Evolutionary conservation across 805 yeast species (phyloP), one percentile per base, ranked within the genome.

Genomic region (Lipomyces oligophaga): DNA sequence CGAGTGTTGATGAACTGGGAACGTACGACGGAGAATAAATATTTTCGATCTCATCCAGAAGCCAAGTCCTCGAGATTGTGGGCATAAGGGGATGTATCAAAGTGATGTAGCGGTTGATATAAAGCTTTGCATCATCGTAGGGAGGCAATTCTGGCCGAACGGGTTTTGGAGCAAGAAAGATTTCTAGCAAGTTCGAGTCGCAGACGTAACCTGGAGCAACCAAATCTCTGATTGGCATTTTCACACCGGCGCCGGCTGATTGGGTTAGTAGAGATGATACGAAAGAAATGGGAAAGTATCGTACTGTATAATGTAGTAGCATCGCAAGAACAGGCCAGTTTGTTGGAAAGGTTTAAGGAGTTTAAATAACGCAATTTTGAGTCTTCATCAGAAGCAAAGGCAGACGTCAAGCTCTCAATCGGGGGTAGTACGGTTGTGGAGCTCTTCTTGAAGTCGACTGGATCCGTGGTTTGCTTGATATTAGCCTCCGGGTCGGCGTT

Each of bases 121-220:
- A 47, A n/a, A 35, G 16, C 22, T 47, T 43, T 10, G 53, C 55
- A 19, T 51, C 55, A n/a, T 40, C 53, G 34, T 43, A 47, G 5
- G 55, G 28, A 13, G 52, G 55, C 19, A 47, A 41, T 43, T 51
- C 53, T 31, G 42, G 25, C 16, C 34, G 19, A n/a, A 35, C 16
- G 3, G 47, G 45, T n/a, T 35, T 27, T 11, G 43, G 37, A 16
- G 34, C 5, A 10, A 40, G 8, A 16, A 21, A 42, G 16, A 37
- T 16, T 28, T 46, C 42, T 15, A 50, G 47, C 32, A 50, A 18
- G 25, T 50, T 50, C 19, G 43, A 22, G 13, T 38, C 47, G 21
- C 45, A 47, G 4, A 47, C 39, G 16, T 38, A 19, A 11, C 35
- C 34, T 1, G 55, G 55, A 11, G 55, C 48, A n/a, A n/a, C n/a